Base-by-base conservation (phyloP, 2,329 filamentous ascomycete species). In the Xylaria sp. region DNA sequence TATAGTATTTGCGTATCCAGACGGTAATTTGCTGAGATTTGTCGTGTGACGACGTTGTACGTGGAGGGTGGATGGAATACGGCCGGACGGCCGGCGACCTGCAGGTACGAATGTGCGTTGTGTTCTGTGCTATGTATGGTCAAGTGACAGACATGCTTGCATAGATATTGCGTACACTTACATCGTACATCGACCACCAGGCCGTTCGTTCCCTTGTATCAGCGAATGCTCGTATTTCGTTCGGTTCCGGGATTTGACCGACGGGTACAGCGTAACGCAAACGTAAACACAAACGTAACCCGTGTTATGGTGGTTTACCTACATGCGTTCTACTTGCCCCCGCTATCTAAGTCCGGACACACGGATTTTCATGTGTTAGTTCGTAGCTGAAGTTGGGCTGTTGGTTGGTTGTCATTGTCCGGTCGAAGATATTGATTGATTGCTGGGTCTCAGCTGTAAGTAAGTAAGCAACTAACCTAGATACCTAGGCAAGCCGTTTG, bases 401-500 rank as follows among this genome's bases (percentile, higher is more conserved):
- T 44, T 44, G 41, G 41, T 44, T 44, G 41, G 41, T 44, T 18
- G 41, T 10, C 41, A 44, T 44, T 18, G 15, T 18, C 34, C 34
- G 34, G 34, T 10, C 7, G 34, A 37, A 37, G 28, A 28, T 28
- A 3, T 28, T 28, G 28, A 37, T 37, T 37, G 10, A 37, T 37
- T 37, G 10, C 34, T 9, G 34, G 15, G 66, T 65, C 62, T 68
- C 41, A 58, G 31, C 54, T 15, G 41, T 37, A 20, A 39, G 63
- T 37, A 20, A 39, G 63, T 37, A 37, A 28, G 28, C 28, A 28
- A 28, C 28, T 28, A 34, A 34, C 9, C 5, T 34, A 9, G 31
- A 4, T 41, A 15, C 12, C 5, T 44, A 13, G 12, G 41, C 13
- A 13, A 44, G 41, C 12, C 41, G 41, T 13, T 44, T 15, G 41